Percentiles rank a stretch among this genome's conserved stretches.
Evolutionary conservation across 805 yeast species (phyloP).

Genomic region (Jamesozyma hellenica): DNA sequence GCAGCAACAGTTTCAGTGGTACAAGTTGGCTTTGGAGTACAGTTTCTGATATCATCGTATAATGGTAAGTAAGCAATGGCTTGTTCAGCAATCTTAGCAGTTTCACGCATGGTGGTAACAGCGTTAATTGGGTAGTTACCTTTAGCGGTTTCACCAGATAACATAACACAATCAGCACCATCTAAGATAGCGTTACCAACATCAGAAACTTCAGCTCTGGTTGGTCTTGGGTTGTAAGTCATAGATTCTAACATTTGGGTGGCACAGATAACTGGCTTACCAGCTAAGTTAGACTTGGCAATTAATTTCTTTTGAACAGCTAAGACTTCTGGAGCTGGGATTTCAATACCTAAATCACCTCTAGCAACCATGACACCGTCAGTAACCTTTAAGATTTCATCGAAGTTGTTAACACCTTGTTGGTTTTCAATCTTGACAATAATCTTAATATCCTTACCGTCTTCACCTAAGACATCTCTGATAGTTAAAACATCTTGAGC

Average conservation of each 20-base stretch:
- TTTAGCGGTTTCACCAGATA: conserved; percentile 99
- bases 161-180: conserved; percentile 99
- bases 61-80: conserved; percentile 81
- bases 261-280: conserved; percentile 99
- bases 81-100: conserved; percentile 91
- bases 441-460: conserved; percentile 92
- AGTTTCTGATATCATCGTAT: conserved; percentile 79
- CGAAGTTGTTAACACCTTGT: conserved; percentile 99
- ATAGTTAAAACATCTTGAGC: conserved; percentile 83
- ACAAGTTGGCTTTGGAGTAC: conserved; percentile 79
- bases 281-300: conserved; percentile 98
- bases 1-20: conserved; percentile 95
- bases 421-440: conserved; percentile 97
- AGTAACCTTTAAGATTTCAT: conserved; percentile 85
- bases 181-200: conserved; percentile 98
- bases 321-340: conserved; percentile 97
- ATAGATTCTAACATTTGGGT: conserved; percentile 99
- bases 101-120: conserved; percentile 97
- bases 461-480: conserved; percentile 92
- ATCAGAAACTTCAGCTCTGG: conserved; percentile 98
- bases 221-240: conserved; percentile 99
- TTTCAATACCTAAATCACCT: conserved; percentile 99
- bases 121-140: conserved; percentile 98
- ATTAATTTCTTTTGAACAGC: conserved; percentile 97
- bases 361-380: conserved; percentile 99